These are phyloP conservation scores for Cucurbitaria berberidis DNA, from an alignment of 2,329 filamentous ascomycete genomes.

Conservation along the genomic window DNA sequence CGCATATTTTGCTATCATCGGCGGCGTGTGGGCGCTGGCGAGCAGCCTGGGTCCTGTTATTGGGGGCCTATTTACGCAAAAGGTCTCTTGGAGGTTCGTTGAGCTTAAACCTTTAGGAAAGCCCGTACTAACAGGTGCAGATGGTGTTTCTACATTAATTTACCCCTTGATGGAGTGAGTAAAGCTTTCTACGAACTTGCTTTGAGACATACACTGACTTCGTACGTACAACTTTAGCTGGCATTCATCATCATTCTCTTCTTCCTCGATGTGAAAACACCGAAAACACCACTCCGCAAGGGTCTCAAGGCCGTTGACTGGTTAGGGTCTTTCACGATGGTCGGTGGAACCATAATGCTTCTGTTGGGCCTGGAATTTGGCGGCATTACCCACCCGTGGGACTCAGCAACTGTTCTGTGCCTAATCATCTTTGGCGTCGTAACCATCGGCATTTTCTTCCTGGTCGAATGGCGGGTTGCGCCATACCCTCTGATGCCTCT, in stretches of 20 bases:
- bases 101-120: background rate
- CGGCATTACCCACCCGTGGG: slow-evolving; percentile 76
- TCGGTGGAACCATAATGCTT: slow-evolving; percentile 83
- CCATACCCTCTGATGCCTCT: slow-evolving; percentile 80
- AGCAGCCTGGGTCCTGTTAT: slow-evolving; percentile 70
- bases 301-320: slow-evolving; percentile 71
- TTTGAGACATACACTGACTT: background rate
- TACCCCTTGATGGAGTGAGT: slow-evolving; percentile 62
- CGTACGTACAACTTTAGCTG: slow-evolving; percentile 22
- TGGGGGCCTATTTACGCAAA: slow-evolving; percentile 70
- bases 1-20: slow-evolving; percentile 69
- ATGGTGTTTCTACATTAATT: slow-evolving; percentile 66
- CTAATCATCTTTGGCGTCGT: slow-evolving; percentile 75
- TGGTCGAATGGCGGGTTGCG: slow-evolving; percentile 76
- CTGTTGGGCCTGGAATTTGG: slow-evolving; percentile 87
- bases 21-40: slow-evolving; percentile 71
- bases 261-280: slow-evolving; percentile 71
- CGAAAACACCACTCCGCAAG: slow-evolving; percentile 65
- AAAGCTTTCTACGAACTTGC: background rate
- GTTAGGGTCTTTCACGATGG: slow-evolving; percentile 69
- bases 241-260: slow-evolving; percentile 64
- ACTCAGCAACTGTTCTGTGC: slow-evolving; percentile 75
- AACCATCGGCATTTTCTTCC: slow-evolving; percentile 68
- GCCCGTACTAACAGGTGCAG: slow-evolving; percentile 4
- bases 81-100: slow-evolving; percentile 66